A percentile compares a stretch with the other conserved stretches of the same genome.
These are phyloP conservation scores for Camelina sativa DNA, from an alignment of 345 rosid genomes.

Conservation along the genomic window DNA sequence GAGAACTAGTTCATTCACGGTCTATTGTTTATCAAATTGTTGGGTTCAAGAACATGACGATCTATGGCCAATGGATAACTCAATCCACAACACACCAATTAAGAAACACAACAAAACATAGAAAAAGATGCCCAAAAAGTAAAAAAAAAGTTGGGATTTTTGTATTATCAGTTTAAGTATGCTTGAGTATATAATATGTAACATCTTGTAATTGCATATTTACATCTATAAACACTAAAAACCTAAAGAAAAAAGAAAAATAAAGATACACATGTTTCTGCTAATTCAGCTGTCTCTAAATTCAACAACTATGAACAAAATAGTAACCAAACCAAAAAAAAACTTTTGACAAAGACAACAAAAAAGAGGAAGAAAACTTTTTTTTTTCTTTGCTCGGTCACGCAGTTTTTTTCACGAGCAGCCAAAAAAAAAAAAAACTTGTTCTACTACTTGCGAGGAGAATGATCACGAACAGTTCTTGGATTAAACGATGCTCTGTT, in stretches of 20 bases:
- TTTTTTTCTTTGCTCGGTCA: slow-evolving; percentile 5
- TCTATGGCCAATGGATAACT: not conserved
- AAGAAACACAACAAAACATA: not conserved
- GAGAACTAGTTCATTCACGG: too few species aligned
- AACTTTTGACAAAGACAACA: not conserved
- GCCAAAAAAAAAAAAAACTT: slow-evolving; percentile 26
- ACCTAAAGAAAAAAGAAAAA: not conserved
- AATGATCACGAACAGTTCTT: slow-evolving; percentile 26
- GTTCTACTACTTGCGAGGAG: slow-evolving; percentile 33
- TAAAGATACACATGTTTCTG: slow-evolving; percentile 17
- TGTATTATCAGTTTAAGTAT: not conserved
- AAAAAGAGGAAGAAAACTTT: not conserved
- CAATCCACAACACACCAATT: not conserved
- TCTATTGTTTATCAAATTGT: too few species aligned
- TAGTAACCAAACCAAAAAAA: not conserved
- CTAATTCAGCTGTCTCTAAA: slow-evolving; percentile 35
- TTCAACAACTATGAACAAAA: slow-evolving; percentile 33
- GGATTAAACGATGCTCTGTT: slow-evolving; percentile 46
- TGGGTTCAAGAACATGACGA: not conserved
- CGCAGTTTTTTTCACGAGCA: slow-evolving; percentile 35
- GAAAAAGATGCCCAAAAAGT: too few species aligned
- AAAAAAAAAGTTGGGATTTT: not conserved
- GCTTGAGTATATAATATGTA: not conserved
- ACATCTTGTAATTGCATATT: slow-evolving; percentile 2
- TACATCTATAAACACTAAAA: slow-evolving; percentile 18